Conservation (phyloP, 2,329 filamentous ascomycete species). For the Talaromyces sp. region DNA sequence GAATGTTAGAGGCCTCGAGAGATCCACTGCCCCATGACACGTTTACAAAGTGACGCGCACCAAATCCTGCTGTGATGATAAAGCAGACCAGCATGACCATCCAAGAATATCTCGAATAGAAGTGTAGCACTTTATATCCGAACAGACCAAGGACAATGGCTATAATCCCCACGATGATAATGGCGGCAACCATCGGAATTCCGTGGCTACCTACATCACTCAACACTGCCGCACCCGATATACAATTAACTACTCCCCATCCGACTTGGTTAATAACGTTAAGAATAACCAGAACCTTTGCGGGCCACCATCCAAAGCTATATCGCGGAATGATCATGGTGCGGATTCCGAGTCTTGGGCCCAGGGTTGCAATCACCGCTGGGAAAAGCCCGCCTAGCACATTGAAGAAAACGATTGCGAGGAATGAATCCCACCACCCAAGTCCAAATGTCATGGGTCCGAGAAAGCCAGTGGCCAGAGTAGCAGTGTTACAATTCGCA, state of each 20-base stretch:
- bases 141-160: background rate
- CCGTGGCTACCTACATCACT: background rate
- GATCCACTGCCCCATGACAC: background rate
- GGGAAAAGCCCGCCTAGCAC: background rate
- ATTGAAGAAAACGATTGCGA: background rate
- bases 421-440: constrained; percentile 5
- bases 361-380: background rate
- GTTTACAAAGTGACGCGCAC: constrained; percentile 1
- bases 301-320: background rate
- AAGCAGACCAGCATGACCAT: constrained; percentile 3
- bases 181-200: background rate
- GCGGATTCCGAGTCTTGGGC: background rate
- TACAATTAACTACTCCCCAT: background rate
- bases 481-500: background rate
- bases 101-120: constrained; percentile 2
- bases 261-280: constrained; percentile 3
- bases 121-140: background rate
- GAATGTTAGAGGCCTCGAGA: background rate
- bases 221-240: background rate
- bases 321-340: constrained; percentile 2
- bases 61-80: background rate
- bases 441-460: background rate
- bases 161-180: background rate
- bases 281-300: background rate
- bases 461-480: background rate